Evolutionary conservation across 2,329 filamentous ascomycete species (phyloP).

Genomic region (Beauveria sp.): DNA sequence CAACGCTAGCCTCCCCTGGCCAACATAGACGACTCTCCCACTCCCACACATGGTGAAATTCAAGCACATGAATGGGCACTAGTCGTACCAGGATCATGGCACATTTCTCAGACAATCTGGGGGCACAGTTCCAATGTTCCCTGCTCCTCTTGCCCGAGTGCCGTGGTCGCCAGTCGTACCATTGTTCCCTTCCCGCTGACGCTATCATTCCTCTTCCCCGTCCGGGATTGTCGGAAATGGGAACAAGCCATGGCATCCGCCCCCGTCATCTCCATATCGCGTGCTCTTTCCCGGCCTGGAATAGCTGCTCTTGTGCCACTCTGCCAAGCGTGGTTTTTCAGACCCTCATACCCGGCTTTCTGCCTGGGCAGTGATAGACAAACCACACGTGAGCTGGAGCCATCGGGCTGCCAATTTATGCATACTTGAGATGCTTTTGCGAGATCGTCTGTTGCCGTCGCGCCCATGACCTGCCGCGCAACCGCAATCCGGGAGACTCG

Average conservation of each 20-base stretch:
- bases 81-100: not conserved
- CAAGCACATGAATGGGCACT: constrained; percentile 4
- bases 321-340: not conserved
- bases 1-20: not conserved
- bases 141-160: not conserved
- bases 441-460: not conserved
- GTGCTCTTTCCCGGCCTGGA: not conserved
- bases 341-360: not conserved
- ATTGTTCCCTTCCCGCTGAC: not conserved
- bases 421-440: not conserved
- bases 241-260: constrained; percentile 4
- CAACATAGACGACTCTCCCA: not conserved
- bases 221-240: not conserved
- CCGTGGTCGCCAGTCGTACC: not conserved
- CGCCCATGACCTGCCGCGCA: not conserved
- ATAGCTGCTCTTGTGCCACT: constrained; percentile 5
- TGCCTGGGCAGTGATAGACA: not conserved
- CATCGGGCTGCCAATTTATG: not conserved
- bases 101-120: not conserved
- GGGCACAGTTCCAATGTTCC: not conserved
- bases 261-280: not conserved
- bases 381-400: not conserved
- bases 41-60: not conserved
- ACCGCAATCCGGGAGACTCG: not conserved
- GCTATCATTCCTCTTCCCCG: not conserved